Conservation (phyloP, 2,329 filamentous ascomycete species). For the Ilyonectria robusta region DNA sequence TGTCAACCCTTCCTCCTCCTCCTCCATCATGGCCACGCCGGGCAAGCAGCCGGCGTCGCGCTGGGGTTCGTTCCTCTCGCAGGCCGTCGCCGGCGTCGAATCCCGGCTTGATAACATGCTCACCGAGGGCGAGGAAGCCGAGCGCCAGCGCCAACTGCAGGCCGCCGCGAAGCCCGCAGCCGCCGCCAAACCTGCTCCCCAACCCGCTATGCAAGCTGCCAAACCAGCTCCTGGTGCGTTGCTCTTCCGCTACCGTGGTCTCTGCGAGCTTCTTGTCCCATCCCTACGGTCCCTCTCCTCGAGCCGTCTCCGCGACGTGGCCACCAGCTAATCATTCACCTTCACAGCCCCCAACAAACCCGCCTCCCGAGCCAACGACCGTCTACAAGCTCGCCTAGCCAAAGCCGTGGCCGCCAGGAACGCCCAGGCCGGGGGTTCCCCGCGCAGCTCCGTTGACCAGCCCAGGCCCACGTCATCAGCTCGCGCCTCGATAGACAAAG, state of each 20-base stretch:
- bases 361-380: slow-evolving; percentile 79
- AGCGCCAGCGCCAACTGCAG: slow-evolving; percentile 25
- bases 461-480: slow-evolving; percentile 48
- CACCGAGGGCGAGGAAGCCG: slow-evolving; percentile 76
- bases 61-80: slow-evolving; percentile 88
- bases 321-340: slow-evolving; percentile 12
- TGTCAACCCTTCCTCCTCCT: slow-evolving; percentile 19
- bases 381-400: slow-evolving; percentile 90
- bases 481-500: slow-evolving; percentile 48
- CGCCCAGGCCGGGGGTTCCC: slow-evolving; percentile 46
- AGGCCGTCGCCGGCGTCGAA: slow-evolving; percentile 94
- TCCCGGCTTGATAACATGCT: slow-evolving; percentile 93
- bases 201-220: slow-evolving; percentile 1
- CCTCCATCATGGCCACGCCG: slow-evolving; percentile 61
- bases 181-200: slow-evolving; percentile 23
- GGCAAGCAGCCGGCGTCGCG: slow-evolving; percentile 66
- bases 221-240: slow-evolving; percentile 51
- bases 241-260: slow-evolving; percentile 17
- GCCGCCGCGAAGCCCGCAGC: slow-evolving; percentile 14
- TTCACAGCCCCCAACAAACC: slow-evolving; percentile 68
- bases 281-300: too few species aligned
- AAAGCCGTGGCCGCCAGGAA: slow-evolving; percentile 86
- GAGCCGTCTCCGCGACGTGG: neutral
- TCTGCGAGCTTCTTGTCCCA: neutral
- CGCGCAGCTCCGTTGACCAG: slow-evolving; percentile 56